Evolutionary conservation across 2,329 filamentous ascomycete genomes (phyloP).

Genomic region (Colletotrichum coccodes): DNA sequence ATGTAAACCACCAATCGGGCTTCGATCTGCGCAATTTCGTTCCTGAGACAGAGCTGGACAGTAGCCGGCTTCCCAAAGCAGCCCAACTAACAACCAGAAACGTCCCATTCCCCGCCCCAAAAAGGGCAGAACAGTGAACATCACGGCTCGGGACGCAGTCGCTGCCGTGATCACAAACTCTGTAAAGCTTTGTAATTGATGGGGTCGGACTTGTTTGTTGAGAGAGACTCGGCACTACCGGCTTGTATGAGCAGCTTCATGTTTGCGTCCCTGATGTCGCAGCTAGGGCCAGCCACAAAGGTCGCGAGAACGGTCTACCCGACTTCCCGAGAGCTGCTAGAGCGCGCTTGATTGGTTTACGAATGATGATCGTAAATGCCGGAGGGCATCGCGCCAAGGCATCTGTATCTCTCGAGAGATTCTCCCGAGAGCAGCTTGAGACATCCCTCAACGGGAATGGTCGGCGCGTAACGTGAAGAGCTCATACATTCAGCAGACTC

Average conservation of each 20-base stretch:
- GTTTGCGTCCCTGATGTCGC: neutral
- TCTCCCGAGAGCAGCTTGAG: neutral
- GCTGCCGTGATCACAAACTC: neutral
- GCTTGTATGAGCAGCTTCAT: neutral
- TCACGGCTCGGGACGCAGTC: neutral
- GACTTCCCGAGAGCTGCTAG: neutral
- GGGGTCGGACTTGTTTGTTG: too few relatives aligned
- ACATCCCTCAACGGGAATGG: neutral
- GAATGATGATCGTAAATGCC: neutral
- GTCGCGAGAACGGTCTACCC: neutral
- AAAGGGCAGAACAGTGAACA: neutral
- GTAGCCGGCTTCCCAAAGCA: neutral
- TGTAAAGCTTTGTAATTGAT: neutral
- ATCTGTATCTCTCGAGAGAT: neutral
- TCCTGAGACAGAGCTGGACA: neutral
- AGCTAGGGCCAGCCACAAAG: neutral
- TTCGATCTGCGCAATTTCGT: neutral
- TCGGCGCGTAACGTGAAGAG: neutral
- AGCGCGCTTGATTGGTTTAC: neutral
- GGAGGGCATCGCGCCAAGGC: neutral
- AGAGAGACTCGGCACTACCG: neutral
- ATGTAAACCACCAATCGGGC: neutral
- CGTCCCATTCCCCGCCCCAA: neutral
- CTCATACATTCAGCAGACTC: neutral
- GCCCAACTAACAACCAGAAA: neutral